phyloP scores from a whole-genome alignment of 768 basidiomycete species.

The Panellus pusillus region DNA sequence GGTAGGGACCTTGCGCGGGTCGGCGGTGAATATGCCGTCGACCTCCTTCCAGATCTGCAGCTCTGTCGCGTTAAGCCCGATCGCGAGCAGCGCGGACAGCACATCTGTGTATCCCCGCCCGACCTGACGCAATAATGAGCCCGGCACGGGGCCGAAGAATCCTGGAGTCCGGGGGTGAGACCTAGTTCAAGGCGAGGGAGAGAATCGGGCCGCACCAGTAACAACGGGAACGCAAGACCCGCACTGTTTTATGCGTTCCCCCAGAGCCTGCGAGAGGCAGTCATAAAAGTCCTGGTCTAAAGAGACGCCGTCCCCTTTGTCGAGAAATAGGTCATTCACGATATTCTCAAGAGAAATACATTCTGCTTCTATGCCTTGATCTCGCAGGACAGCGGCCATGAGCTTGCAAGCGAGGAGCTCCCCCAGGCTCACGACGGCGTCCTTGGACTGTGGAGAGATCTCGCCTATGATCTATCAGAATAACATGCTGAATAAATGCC shows the following conservation, averaged over 20 bases:
- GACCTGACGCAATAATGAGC: conserved; percentile 88
- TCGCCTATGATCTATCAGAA: conserved; percentile 85
- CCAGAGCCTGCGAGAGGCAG: conserved; percentile 67
- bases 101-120: conserved; percentile 98
- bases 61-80: conserved; percentile 85
- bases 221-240: conserved; percentile 87
- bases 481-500: no score
- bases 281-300: conserved; percentile 92
- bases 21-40: conserved; percentile 98
- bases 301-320: conserved; percentile 57
- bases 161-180: conserved; percentile 40
- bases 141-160: conserved; percentile 95
- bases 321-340: conserved; percentile 46
- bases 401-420: conserved; percentile 90
- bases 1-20: conserved; percentile 93
- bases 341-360: conserved; percentile 91
- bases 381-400: conserved; percentile 84
- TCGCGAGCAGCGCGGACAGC: conserved; percentile 90
- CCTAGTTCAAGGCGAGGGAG: no score
- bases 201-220: conserved; percentile 60
- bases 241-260: conserved; percentile 77
- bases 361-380: conserved; percentile 95
- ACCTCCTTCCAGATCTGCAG: conserved; percentile 99
- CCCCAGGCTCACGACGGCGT: conserved; percentile 92
- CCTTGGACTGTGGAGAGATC: conserved; percentile 90